phyloP scores from a whole-genome alignment of 208 protist genomes.

The Naegleria gruberi region DNA sequence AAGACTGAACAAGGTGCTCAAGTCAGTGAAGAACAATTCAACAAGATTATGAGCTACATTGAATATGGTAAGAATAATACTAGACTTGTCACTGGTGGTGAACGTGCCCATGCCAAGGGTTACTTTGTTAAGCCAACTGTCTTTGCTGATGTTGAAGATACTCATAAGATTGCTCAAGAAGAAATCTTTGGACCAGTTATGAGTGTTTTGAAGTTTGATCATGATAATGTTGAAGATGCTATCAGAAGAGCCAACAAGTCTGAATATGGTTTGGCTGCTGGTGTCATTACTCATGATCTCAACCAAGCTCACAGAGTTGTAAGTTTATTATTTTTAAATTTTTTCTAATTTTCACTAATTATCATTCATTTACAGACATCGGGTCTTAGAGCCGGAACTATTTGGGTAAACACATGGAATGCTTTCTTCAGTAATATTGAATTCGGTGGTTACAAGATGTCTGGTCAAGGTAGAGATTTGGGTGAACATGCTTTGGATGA shows the following conservation, averaged over 20 bases:
- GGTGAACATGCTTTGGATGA: slow-evolving; percentile 53
- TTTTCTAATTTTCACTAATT: too few relatives aligned
- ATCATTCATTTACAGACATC: too few relatives aligned
- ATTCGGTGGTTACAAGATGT: slow-evolving; percentile 76
- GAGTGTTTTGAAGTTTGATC: slow-evolving; percentile 51
- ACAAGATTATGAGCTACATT: slow-evolving; percentile 65
- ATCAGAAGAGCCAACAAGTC: slow-evolving; percentile 62
- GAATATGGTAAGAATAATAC: slow-evolving; percentile 54
- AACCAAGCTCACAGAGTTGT: slow-evolving; percentile 49
- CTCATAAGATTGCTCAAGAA: slow-evolving; percentile 60
- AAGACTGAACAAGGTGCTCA: slow-evolving; percentile 52
- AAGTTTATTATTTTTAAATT: too few relatives aligned
- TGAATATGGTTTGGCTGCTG: slow-evolving; percentile 68
- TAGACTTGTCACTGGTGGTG: slow-evolving; percentile 54
- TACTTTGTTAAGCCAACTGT: slow-evolving; percentile 73
- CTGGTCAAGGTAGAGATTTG: slow-evolving; percentile 67
- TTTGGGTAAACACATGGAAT: slow-evolving; percentile 77
- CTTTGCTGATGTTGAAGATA: slow-evolving; percentile 58
- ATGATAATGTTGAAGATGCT: slow-evolving; percentile 44
- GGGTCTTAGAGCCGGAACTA: too few relatives aligned
- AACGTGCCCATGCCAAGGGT: slow-evolving; percentile 42
- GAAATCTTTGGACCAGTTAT: slow-evolving; percentile 78
- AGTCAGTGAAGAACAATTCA: slow-evolving; percentile 58
- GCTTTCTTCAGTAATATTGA: slow-evolving; percentile 54
- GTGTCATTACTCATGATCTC: slow-evolving; percentile 60